Evolutionary conservation across 129 eudicot species (phyloP).

Genomic region (Flaveria bidentis): DNA sequence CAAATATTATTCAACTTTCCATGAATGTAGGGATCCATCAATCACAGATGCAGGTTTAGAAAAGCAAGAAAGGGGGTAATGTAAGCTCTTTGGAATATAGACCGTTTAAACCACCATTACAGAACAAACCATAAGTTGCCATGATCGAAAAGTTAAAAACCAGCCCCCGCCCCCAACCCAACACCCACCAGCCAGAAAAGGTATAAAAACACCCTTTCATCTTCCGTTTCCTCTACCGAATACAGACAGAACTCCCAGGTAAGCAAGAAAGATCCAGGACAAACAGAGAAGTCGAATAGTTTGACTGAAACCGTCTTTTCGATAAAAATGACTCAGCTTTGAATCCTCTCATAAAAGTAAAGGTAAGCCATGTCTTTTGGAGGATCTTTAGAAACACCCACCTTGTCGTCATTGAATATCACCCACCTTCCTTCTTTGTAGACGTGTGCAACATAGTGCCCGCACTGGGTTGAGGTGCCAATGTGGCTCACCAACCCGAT

Average conservation of each 20-base stretch:
- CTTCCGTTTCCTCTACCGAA: constrained; percentile 12
- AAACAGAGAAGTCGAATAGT: constrained; percentile 3
- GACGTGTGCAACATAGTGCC: constrained; percentile 95
- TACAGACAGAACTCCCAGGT: constrained; percentile 18
- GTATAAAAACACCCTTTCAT: not conserved
- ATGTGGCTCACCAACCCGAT: constrained; percentile 97
- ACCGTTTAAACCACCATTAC: not conserved
- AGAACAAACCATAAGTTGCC: constrained; percentile 25
- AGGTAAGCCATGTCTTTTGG: constrained; percentile 97
- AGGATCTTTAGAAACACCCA: constrained; percentile 84
- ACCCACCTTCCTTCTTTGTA: constrained; percentile 90
- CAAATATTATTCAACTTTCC: not conserved
- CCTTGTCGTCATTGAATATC: constrained; percentile 88
- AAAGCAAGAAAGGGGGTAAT: not conserved
- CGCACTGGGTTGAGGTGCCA: constrained; percentile 94
- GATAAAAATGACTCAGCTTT: constrained; percentile 28
- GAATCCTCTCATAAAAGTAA: constrained; percentile 82
- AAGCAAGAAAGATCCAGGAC: constrained; percentile 10
- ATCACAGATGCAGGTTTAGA: not conserved
- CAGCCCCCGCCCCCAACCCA: not conserved
- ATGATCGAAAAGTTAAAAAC: not conserved
- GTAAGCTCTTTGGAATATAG: constrained; percentile 10
- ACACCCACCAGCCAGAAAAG: not conserved
- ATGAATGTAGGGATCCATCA: not conserved
- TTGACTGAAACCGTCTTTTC: not conserved